phyloP scores from a whole-genome alignment of 768 basidiomycete genomes.

The Mycena pura region DNA sequence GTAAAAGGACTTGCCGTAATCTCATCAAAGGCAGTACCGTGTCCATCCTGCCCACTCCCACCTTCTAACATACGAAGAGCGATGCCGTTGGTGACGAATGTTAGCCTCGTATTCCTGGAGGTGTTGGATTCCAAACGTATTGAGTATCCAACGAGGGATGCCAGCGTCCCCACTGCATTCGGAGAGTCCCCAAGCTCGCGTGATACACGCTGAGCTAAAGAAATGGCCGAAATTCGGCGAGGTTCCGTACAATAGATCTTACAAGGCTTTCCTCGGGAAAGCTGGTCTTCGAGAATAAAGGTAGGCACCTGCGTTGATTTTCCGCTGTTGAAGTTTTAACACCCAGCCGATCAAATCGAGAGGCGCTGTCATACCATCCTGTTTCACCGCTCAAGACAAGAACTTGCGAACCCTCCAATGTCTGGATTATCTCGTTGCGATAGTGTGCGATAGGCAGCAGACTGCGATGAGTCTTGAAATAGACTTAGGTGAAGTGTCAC shows the following conservation, averaged over 20 bases:
- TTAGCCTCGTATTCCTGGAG: constrained; percentile 75
- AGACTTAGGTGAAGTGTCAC: constrained; percentile 2
- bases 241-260: constrained; percentile 97
- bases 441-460: constrained; percentile 86
- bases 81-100: constrained; percentile 94
- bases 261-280: constrained; percentile 80
- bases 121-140: constrained; percentile 92
- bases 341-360: constrained; percentile 7
- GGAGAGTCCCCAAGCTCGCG: constrained; percentile 88
- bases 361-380: constrained; percentile 40
- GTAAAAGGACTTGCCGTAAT: constrained; percentile 71
- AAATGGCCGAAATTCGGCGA: constrained; percentile 93
- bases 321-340: constrained; percentile 59
- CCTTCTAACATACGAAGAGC: constrained; percentile 97
- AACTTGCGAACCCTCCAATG: constrained; percentile 78
- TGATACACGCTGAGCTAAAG: constrained; percentile 93
- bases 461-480: constrained; percentile 69
- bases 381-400: constrained; percentile 77
- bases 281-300: constrained; percentile 90
- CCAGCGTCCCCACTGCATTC: constrained; percentile 75
- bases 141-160: constrained; percentile 91
- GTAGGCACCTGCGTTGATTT: constrained; percentile 97
- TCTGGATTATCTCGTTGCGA: constrained; percentile 71
- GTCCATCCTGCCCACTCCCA: constrained; percentile 70
- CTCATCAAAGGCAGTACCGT: constrained; percentile 88